Conservation (phyloP, 306 rosid species). For the Urtica urens region DNA sequence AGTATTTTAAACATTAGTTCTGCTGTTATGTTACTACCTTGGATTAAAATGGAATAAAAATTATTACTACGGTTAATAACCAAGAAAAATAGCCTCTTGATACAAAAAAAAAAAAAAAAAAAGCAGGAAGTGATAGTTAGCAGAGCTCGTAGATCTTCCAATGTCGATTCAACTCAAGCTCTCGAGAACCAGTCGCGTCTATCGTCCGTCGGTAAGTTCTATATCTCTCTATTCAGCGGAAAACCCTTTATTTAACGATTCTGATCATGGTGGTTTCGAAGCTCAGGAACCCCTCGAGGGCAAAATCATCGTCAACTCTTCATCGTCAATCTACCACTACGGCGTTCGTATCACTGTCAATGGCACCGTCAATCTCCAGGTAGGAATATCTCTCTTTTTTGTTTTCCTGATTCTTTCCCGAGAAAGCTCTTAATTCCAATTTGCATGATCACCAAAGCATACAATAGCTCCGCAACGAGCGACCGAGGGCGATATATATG, state of each 20-base stretch:
- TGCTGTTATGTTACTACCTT: too few relatives aligned
- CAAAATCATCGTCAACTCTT: constrained; percentile 41
- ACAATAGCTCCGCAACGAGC: too few relatives aligned
- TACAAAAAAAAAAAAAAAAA: too few relatives aligned
- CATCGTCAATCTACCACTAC: constrained; percentile 62
- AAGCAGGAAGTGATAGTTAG: too few relatives aligned
- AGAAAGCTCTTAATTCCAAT: not conserved
- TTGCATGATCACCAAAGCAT: too few relatives aligned
- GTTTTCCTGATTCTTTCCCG: constrained; percentile 13
- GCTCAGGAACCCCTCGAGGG: constrained; percentile 73
- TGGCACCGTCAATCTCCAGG: constrained; percentile 87
- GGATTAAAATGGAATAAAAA: too few relatives aligned
- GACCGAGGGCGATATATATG: too few relatives aligned
- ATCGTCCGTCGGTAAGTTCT: constrained; percentile 62
- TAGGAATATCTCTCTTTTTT: constrained; percentile 5
- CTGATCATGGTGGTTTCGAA: constrained; percentile 4
- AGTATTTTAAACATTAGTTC: too few relatives aligned
- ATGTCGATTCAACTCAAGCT: constrained; percentile 76
- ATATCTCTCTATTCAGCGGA: not conserved
- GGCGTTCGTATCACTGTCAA: constrained; percentile 61
- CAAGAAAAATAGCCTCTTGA: too few relatives aligned
- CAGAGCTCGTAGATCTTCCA: too few relatives aligned
- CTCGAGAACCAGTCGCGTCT: constrained; percentile 58
- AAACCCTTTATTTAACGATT: not conserved
- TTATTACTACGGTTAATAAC: too few relatives aligned